Evolutionary conservation across 441 rosid genomes (phyloP), one percentile per base, ranked within the genome.

Genomic region (Populus hybrid): DNA sequence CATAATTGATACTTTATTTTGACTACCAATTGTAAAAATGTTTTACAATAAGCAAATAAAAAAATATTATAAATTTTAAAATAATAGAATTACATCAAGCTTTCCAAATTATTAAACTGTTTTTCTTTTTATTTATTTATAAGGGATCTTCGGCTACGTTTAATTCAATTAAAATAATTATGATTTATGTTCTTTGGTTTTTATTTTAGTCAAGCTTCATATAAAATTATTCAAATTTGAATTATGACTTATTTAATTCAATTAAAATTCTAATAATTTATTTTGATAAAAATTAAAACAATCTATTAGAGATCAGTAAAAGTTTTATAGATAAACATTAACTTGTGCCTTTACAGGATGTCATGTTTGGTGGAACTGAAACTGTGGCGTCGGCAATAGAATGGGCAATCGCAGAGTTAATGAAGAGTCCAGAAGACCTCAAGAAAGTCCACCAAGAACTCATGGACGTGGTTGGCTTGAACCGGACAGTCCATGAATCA

Each of bases 311-410:
- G 0, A 56, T 20, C 20, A 7, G 63, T 56, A 61, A 3, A 12
- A 45, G 12, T 61, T 61, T 7, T 9, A 2, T 9, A 61, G 9
- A 21, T 0, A 61, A 14, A 28, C 9, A 35, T 64, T 14, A 29
- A 4, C 2, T n/a, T 23, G 45, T 5, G 28, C 16, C 20, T 31
- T 21, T 0, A 61, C 26, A 94, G 98, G 98, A 94, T 75, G 97
- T 94, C 18, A 94, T 94, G 98, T 92, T 94, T 77, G 98, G 97
- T 33, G 98, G 98, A 68, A 93, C 97, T 7, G 97, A 92, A 75
- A 94, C 98, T 3, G 98, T 94, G 56, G 98, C 97, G 10, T 92
- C 97, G 3, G 95, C 93, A 1, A 94, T 93, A 59, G 98, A 94
- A 50, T 94, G 98, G 98, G 87, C 92, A 40, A 76, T 94, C 86